These are phyloP conservation scores for Arthromyces matolae DNA, from an alignment of 768 basidiomycete genomes.

Conservation along the genomic window DNA sequence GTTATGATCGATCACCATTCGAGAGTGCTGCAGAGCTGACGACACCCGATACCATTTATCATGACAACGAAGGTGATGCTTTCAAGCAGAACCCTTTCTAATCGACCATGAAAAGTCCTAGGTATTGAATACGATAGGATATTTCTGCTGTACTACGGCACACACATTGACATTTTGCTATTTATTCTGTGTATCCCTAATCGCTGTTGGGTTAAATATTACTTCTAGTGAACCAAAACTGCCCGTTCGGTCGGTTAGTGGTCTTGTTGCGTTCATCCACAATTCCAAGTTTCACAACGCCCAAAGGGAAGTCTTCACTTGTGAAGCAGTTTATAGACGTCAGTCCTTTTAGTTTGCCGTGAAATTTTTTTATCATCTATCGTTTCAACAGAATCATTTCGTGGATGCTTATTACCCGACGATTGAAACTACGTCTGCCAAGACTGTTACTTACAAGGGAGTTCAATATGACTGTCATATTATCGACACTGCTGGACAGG, in stretches of 20 bases:
- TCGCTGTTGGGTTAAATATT: too few species aligned
- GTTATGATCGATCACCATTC: conserved; percentile 57
- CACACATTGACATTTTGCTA: background rate
- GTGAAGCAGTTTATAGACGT: conserved; percentile 89
- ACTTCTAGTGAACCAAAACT: conserved; percentile 75
- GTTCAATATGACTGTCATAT: conserved; percentile 95
- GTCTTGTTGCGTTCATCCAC: conserved; percentile 3
- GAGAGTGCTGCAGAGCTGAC: conserved; percentile 56
- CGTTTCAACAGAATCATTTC: conserved; percentile 60
- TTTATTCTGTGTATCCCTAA: too few species aligned
- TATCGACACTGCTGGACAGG: conserved; percentile 97
- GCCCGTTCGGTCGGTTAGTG: conserved; percentile 85
- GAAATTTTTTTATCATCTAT: background rate
- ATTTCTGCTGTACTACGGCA: background rate
- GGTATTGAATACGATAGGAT: conserved; percentile 37
- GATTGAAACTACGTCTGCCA: conserved; percentile 84
- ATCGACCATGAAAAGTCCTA: conserved; percentile 59
- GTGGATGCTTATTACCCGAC: conserved; percentile 94
- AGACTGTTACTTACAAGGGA: conserved; percentile 84
- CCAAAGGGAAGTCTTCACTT: conserved; percentile 90
- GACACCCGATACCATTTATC: conserved; percentile 12
- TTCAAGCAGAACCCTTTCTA: conserved; percentile 71
- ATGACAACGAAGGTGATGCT: conserved; percentile 37
- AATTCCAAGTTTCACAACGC: background rate
- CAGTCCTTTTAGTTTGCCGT: conserved; percentile 1